Evolutionary conservation across 2,329 filamentous ascomycete genomes (phyloP), one percentile per base, ranked within the genome.

Genomic region (Cercospora zeae-maydis): DNA sequence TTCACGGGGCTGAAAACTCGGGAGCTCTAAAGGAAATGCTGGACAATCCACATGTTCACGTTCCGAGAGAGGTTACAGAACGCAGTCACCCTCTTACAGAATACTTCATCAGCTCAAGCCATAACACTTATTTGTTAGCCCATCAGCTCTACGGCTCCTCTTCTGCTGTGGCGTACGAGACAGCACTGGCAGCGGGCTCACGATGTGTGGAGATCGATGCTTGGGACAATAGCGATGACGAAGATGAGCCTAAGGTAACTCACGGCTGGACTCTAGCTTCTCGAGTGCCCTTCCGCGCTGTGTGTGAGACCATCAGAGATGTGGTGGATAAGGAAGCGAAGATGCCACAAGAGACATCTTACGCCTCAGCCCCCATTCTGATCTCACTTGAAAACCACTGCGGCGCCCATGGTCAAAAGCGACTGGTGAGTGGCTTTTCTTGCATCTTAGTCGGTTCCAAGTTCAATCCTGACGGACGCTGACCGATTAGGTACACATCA

Each of bases 141-240:
- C 86, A 90, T 73, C 88, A 91, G 75, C 82, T 91, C 1, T 88
- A 81, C 68, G 88, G 88, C 4, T 78, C 78, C 21, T 88, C 86
- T 1, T 84, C 83, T 2, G 85, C 86, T 7, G 77, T 80, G 3
- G 87, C 86, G 0, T 91, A 91, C 71, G 81, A 86, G 69, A 84
- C 80, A 5, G 85, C 86, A 0, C 77, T 91, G 14, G 78, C 76
- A 31, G 84, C 86, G 0, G 88, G 88, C 1, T 86, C 86, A 1
- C 80, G 88, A 6, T 91, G 88, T 69, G 87, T 91, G 37, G 88
- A 91, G 75, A 90, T 90, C 59, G 88, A 90, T 70, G 88, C 86
- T 1, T 91, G 88, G 88, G 87, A 90, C 69, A 81, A 87, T 53
- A 78, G 82, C 37, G 82, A 86, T 8, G 74, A 88, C 68, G 76